A percentile compares a stretch with the other conserved stretches of the same genome.
Evolutionary conservation across 1,284 basidiomycete species (phyloP).

Genomic region (Cutaneotrichosporon sp.): DNA sequence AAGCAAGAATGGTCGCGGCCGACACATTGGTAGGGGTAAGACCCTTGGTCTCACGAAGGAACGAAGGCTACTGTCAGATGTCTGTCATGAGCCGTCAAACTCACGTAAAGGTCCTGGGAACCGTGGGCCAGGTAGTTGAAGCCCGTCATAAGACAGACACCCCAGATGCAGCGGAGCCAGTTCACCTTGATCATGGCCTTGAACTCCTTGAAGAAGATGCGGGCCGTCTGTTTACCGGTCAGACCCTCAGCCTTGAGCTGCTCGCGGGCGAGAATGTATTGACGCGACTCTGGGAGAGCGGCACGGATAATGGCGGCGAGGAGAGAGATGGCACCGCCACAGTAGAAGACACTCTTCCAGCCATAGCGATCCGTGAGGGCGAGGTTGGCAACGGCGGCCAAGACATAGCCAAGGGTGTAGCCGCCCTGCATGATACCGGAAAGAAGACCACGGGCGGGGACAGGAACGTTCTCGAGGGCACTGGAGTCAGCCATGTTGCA

Average conservation of each 20-base stretch:
- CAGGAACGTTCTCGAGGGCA: constrained; percentile 83
- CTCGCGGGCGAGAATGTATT: constrained; percentile 60
- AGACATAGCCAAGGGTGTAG: constrained; percentile 60
- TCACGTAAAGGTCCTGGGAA: constrained; percentile 59
- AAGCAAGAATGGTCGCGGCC: constrained; percentile 82
- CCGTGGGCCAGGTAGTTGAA: constrained; percentile 80
- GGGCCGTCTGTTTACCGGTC: constrained; percentile 63
- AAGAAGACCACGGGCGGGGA: constrained; percentile 79
- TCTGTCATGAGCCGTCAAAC: constrained; percentile 18
- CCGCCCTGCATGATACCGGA: constrained; percentile 80
- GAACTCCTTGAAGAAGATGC: constrained; percentile 70
- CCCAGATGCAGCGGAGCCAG: constrained; percentile 79
- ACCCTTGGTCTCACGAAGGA: constrained; percentile 30
- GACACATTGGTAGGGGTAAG: constrained; percentile 63
- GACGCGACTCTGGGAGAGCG: constrained; percentile 74
- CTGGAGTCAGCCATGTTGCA: not conserved
- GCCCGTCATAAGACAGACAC: constrained; percentile 57
- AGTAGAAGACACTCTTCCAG: constrained; percentile 57
- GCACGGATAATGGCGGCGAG: constrained; percentile 70
- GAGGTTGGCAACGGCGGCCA: constrained; percentile 64
- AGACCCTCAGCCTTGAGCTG: constrained; percentile 49
- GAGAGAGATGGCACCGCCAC: constrained; percentile 64
- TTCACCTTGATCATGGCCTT: constrained; percentile 73
- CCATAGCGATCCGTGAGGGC: constrained; percentile 42
- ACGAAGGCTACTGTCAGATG: constrained; percentile 13